A percentile compares a stretch with the other conserved stretches of the same genome.
Conservation (phyloP, 768 basidiomycete species). For the Tulasnella sp. region DNA sequence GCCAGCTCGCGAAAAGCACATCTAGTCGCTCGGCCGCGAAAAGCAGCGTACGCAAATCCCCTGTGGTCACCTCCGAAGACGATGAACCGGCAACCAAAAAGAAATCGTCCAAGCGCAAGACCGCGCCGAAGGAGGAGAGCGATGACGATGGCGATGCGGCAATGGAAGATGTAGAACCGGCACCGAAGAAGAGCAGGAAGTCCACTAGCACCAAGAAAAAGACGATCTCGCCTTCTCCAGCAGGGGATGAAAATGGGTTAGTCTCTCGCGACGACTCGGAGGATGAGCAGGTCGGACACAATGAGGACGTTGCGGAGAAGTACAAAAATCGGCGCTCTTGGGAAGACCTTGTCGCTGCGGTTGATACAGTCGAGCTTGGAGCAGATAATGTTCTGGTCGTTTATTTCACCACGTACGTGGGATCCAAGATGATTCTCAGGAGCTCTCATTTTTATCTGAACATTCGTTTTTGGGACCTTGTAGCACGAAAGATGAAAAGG, state of each 20-base stretch:
- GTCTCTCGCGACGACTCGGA: not conserved
- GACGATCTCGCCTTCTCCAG: not conserved
- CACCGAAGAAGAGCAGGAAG: conserved; percentile 17
- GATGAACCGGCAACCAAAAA: conserved; percentile 31
- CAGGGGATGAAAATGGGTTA: conserved; percentile 1
- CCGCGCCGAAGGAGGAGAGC: not conserved
- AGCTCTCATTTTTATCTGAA: not conserved
- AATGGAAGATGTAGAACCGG: conserved; percentile 6
- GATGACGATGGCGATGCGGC: conserved; percentile 15
- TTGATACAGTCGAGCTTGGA: conserved; percentile 7
- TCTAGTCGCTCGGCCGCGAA: not conserved
- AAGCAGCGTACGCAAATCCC: not conserved
- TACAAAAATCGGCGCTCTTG: conserved; percentile 1
- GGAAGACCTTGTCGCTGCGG: conserved; percentile 7
- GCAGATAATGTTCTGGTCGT: conserved; percentile 2
- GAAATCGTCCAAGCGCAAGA: conserved; percentile 20
- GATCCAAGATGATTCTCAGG: not conserved
- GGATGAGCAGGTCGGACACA: not conserved
- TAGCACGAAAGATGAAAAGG: not conserved
- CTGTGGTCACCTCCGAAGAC: conserved; percentile 22
- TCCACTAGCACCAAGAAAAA: not conserved
- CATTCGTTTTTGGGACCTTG: not conserved
- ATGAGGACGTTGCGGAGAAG: not conserved
- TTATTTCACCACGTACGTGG: conserved; percentile 9
- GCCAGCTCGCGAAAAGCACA: not conserved